Conservation (phyloP, 2,329 filamentous ascomycete genomes). For the Hypoxylon sp. region DNA sequence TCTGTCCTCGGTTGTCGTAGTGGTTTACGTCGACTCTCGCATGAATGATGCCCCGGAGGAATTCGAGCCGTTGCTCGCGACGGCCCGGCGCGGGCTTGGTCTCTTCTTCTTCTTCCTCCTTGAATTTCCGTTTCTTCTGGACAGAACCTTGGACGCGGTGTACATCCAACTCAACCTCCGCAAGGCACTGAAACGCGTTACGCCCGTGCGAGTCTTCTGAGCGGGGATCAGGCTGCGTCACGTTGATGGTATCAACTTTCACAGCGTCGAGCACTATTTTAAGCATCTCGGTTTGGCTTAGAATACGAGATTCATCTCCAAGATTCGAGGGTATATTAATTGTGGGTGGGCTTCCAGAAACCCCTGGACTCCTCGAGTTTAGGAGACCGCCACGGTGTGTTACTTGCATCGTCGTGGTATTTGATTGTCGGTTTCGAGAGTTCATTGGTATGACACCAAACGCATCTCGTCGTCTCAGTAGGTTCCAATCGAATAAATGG, state of each 20-base stretch:
- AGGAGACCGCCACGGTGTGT: constrained; percentile 31
- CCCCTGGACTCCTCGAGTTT: constrained; percentile 10
- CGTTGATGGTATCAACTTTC: constrained; percentile 34
- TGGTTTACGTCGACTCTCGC: constrained; percentile 63
- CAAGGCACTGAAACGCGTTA: constrained; percentile 70
- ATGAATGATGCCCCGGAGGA: constrained; percentile 50
- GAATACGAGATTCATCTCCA: constrained; percentile 41
- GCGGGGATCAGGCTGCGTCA: constrained; percentile 45
- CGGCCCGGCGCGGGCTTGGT: constrained; percentile 21
- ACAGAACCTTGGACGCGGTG: constrained; percentile 41
- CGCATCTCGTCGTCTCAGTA: constrained; percentile 60
- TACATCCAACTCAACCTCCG: constrained; percentile 61
- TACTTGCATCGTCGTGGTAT: constrained; percentile 6
- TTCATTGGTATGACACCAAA: constrained; percentile 54
- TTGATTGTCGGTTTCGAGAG: constrained; percentile 15
- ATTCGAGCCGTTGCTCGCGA: constrained; percentile 36
- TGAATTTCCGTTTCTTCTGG: constrained; percentile 54
- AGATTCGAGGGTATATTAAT: constrained; percentile 41
- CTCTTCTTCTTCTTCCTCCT: constrained; percentile 40
- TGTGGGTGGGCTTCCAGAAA: constrained; percentile 21
- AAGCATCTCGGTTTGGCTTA: constrained; percentile 53
- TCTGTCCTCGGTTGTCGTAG: constrained; percentile 64
- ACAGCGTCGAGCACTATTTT: constrained; percentile 52
- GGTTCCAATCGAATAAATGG: constrained; percentile 47
- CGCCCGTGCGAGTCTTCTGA: constrained; percentile 61